Percentiles rank a stretch among this genome's conserved stretches.
These are phyloP conservation scores for Nicotiana paniculata DNA, from an alignment of 257 asterid genomes.

Conservation along the genomic window DNA sequence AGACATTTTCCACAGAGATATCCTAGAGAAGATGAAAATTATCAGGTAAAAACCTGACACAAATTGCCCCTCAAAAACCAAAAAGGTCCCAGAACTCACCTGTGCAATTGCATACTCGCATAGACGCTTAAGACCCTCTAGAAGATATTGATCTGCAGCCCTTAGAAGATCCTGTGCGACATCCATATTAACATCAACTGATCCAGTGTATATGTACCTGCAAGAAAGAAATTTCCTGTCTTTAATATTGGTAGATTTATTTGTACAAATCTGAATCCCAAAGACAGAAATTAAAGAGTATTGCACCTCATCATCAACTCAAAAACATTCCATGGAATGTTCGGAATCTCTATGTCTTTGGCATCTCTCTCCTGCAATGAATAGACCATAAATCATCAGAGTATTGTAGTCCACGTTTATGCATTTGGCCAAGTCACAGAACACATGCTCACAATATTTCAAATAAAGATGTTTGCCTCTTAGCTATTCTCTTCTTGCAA, in stretches of 20 bases:
- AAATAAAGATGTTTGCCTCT: neutral
- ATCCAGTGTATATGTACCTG: conserved; percentile 74
- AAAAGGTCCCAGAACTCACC: conserved; percentile 29
- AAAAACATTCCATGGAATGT: conserved; percentile 93
- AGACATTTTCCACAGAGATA: conserved; percentile 72
- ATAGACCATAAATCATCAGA: neutral
- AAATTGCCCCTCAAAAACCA: conserved; percentile 14
- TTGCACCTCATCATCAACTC: conserved; percentile 97
- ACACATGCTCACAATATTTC: neutral
- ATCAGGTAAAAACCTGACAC: conserved; percentile 15
- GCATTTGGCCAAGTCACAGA: neutral
- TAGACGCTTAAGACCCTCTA: conserved; percentile 74
- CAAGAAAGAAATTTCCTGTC: conserved; percentile 5
- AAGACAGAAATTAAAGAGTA: neutral
- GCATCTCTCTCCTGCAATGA: conserved; percentile 89
- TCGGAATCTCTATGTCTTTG: conserved; percentile 93
- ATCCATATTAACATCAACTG: conserved; percentile 57
- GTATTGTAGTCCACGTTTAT: neutral
- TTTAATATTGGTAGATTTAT: neutral
- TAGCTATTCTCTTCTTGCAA: neutral
- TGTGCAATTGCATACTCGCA: conserved; percentile 69
- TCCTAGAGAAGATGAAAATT: conserved; percentile 43
- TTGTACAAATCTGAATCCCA: neutral
- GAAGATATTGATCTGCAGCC: conserved; percentile 71
- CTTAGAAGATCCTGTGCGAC: conserved; percentile 65